Conservation (phyloP, 2,329 filamentous ascomycete genomes). For the Periconia digitata region DNA sequence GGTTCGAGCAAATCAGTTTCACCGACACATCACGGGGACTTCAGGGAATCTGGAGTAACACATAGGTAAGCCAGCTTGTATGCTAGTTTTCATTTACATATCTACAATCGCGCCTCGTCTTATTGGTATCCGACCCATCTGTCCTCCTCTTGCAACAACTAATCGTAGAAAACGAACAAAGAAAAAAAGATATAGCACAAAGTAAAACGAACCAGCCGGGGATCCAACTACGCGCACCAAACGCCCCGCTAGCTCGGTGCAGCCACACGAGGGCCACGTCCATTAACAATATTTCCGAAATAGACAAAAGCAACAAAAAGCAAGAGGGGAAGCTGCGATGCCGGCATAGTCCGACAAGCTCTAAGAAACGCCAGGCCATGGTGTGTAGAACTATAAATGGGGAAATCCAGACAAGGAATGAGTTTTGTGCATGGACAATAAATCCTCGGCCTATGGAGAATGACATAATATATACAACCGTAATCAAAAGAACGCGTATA, state of each 20-base stretch:
- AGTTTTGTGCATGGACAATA: constrained; percentile 24
- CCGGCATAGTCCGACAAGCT: constrained; percentile 2
- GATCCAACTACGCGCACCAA: not conserved
- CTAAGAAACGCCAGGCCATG: constrained; percentile 25
- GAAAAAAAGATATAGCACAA: constrained; percentile 9
- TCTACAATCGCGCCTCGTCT: constrained; percentile 10
- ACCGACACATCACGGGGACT: too few relatives aligned
- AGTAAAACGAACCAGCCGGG: constrained; percentile 1
- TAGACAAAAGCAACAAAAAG: constrained; percentile 6
- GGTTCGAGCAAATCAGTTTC: too few relatives aligned
- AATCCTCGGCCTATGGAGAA: constrained; percentile 14
- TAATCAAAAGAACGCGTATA: constrained; percentile 21
- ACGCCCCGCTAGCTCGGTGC: not conserved
- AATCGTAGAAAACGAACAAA: not conserved
- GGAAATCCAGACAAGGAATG: constrained; percentile 11
- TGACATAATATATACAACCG: constrained; percentile 32
- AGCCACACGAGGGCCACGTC: not conserved
- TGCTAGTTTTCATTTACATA: constrained; percentile 8
- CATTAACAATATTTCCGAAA: constrained; percentile 2
- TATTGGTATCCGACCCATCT: not conserved
- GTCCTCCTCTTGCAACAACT: not conserved
- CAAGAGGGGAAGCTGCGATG: constrained; percentile 9
- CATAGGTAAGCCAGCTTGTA: constrained; percentile 1
- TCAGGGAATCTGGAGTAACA: too few relatives aligned
- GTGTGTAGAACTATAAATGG: constrained; percentile 11